Base-by-base conservation (phyloP, 164 flowering plant species). In the Berberis vulgaris region DNA sequence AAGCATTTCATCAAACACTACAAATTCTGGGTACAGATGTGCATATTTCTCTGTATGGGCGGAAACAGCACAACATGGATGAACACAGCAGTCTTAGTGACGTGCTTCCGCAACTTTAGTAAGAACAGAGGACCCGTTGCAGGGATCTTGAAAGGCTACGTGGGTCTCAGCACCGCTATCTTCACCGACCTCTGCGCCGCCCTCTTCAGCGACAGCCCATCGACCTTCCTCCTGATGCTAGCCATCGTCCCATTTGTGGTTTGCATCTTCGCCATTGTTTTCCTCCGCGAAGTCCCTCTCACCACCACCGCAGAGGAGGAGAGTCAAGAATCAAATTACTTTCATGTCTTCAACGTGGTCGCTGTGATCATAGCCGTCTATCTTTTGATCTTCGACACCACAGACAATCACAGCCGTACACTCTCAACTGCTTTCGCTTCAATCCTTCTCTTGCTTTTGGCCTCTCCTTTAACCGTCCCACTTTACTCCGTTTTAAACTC, bases 51-150 rank as follows among this genome's bases (percentile, higher is more conserved):
- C 45, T 91, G 97, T 60, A 70, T 91, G 90, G 97, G 97, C 62
- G 97, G 96, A 2, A 91, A 91, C 81, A 91, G 94, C 70, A 87
- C 91, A 5, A 88, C 97, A 1, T 91, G 97, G 97, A 91, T 91
- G 97, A 91, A 91, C 85, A 91, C 96, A 53, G 93, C 97, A 52
- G 67, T 91, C 6, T 79, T 91, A 1, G 97, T 91, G 40, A 88
- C 96, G 1, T 91, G 91, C 69, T 83, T 91, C 53, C 68, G 96
- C 1, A 91, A 91, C 72, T 91, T 91, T 80, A 67, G 90, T 38
- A 77, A 72, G 41, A 88, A 86, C 73, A 61, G 93, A 1, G 97
- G 97, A 1, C 97, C 97, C 0, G 96, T 88, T 4, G 81, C 96
- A 1, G 97, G 97, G 1, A 88, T 91, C 39, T 71, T 91, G 11